These are phyloP conservation scores for Gastrolobium villosum DNA, from an alignment of 306 rosid genomes.

Conservation along the genomic window DNA sequence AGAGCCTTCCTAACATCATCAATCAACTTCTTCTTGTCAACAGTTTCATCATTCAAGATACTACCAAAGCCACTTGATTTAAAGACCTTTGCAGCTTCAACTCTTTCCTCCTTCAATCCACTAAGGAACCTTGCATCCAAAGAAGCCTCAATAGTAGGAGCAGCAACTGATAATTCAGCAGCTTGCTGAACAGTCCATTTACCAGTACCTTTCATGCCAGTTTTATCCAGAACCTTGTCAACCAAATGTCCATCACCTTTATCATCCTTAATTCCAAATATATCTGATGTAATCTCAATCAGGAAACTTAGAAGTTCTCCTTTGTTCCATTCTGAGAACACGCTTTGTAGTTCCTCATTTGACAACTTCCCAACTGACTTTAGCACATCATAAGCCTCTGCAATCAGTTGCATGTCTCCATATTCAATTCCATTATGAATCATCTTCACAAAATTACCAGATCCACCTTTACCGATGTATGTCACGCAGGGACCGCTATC, in stretches of 20 bases:
- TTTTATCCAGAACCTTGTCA: slow-evolving; percentile 87
- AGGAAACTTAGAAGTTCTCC: slow-evolving; percentile 85
- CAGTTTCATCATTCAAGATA: slow-evolving; percentile 57
- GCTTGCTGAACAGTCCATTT: slow-evolving; percentile 95
- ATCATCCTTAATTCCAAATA: slow-evolving; percentile 83
- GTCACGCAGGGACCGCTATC: slow-evolving; percentile 89
- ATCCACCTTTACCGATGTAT: slow-evolving; percentile 81
- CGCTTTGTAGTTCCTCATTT: slow-evolving; percentile 70
- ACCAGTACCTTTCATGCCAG: slow-evolving; percentile 90
- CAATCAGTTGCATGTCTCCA: slow-evolving; percentile 90
- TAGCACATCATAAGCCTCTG: slow-evolving; percentile 86
- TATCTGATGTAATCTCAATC: slow-evolving; percentile 83
- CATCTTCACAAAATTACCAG: slow-evolving; percentile 90
- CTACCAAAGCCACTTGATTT: slow-evolving; percentile 66
- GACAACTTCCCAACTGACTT: slow-evolving; percentile 85
- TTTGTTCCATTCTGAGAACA: slow-evolving; percentile 80
- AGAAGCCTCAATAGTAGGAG: slow-evolving; percentile 84
- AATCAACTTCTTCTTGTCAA: slow-evolving; percentile 71
- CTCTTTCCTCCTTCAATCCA: slow-evolving; percentile 84
- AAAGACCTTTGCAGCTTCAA: slow-evolving; percentile 72
- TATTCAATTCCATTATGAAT: slow-evolving; percentile 85
- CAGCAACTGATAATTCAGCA: slow-evolving; percentile 83
- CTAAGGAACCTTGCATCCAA: slow-evolving; percentile 87
- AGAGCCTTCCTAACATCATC: slow-evolving; percentile 88
- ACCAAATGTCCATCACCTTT: slow-evolving; percentile 81